Percentiles rank a stretch among this genome's conserved stretches.
These are phyloP conservation scores for Fusarium sp. DNA, from an alignment of 2,329 filamentous ascomycete species.

Conservation along the genomic window DNA sequence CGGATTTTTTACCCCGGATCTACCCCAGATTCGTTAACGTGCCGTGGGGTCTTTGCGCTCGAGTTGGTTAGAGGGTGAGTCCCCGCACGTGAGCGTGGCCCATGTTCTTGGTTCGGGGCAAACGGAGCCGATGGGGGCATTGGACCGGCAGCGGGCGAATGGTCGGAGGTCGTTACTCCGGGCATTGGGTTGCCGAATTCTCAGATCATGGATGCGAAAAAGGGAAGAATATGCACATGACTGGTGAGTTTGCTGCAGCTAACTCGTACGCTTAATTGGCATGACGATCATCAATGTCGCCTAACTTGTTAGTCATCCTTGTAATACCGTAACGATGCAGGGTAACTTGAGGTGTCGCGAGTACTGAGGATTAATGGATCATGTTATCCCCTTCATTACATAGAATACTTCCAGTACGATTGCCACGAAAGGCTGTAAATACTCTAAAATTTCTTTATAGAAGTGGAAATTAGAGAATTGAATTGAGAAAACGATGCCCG, in stretches of 20 bases:
- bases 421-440: fast-evolving
- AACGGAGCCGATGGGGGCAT: slow-evolving; percentile 10
- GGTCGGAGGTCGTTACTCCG: background rate
- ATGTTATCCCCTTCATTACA: fast-evolving
- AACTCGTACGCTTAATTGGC: background rate
- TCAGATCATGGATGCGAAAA: background rate
- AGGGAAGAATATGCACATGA: background rate
- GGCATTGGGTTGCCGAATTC: background rate
- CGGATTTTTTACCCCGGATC: slow-evolving; percentile 25
- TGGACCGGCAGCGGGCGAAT: background rate
- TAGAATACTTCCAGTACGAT: fast-evolving
- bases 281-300: fast-evolving
- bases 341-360: background rate
- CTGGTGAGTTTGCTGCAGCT: fast-evolving
- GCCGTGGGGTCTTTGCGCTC: background rate
- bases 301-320: background rate
- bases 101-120: background rate
- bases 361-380: background rate
- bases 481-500: too few species aligned
- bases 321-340: fast-evolving
- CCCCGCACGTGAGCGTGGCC: background rate
- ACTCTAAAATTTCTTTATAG: fast-evolving
- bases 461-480: fast-evolving
- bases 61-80: background rate
- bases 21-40: slow-evolving; percentile 19